Conservation (phyloP, 306 rosid genomes). For the Inga leiocalycina region DNA sequence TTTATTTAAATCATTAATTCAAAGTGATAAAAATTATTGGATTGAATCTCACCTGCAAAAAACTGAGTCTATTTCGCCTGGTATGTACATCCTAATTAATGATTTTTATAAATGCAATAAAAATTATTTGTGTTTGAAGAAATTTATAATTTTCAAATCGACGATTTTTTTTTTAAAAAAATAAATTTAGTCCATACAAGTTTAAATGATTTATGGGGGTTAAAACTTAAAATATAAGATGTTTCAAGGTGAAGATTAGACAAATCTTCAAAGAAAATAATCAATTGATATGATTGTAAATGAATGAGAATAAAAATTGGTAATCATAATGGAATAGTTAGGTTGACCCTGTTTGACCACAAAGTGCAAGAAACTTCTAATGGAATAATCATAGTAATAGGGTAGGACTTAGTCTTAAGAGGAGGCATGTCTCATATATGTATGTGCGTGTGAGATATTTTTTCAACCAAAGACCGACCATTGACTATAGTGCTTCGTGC, state of each 20-base stretch:
- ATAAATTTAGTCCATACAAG: not conserved
- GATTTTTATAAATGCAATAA: too few species aligned
- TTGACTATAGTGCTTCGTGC: constrained; percentile 31
- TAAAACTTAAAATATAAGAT: not conserved
- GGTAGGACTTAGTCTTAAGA: not conserved
- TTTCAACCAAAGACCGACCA: constrained; percentile 29
- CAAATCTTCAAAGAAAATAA: not conserved
- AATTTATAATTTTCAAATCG: too few species aligned
- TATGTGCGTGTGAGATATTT: not conserved
- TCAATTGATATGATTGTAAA: not conserved
- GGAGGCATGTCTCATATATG: not conserved
- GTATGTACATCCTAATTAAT: too few species aligned
- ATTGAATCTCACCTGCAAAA: too few species aligned
- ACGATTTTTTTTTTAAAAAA: too few species aligned
- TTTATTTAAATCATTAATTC: too few species aligned
- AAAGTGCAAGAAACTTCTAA: not conserved
- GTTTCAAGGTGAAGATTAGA: not conserved
- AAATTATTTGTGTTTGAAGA: too few species aligned
- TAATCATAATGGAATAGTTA: not conserved
- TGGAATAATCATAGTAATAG: constrained; percentile 4
- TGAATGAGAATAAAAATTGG: not conserved
- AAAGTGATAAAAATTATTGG: too few species aligned
- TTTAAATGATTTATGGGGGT: not conserved
- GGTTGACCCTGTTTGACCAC: not conserved
- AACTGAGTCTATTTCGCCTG: too few species aligned